Evolutionary conservation across 1,284 basidiomycete species (phyloP).

Genomic region (Taiwanofungus camphoratus): DNA sequence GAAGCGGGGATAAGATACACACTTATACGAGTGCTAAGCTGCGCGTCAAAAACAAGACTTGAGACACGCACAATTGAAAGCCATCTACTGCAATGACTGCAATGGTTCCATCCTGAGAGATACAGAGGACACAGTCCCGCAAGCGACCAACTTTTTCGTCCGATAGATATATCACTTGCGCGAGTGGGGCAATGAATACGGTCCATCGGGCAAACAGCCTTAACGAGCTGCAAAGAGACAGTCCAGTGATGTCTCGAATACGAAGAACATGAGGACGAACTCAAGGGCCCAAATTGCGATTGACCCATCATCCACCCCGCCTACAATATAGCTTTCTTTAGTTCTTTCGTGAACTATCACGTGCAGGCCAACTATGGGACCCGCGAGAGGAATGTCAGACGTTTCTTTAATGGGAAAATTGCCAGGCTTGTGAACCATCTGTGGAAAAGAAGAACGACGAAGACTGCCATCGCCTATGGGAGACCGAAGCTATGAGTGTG

Average conservation of each 20-base stretch:
- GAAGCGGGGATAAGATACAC: slow-evolving; percentile 66
- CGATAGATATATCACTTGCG: slow-evolving; percentile 50
- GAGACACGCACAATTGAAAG: slow-evolving; percentile 61
- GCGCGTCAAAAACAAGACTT: neutral
- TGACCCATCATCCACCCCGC: slow-evolving; percentile 71
- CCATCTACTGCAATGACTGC: slow-evolving; percentile 75
- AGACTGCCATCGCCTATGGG: slow-evolving; percentile 54
- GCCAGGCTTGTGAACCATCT: slow-evolving; percentile 19
- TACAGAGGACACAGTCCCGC: slow-evolving; percentile 66
- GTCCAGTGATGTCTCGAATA: neutral
- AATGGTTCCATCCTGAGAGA: slow-evolving; percentile 78
- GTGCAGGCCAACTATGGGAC: slow-evolving; percentile 46
- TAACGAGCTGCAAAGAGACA: slow-evolving; percentile 40
- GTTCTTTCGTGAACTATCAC: slow-evolving; percentile 49
- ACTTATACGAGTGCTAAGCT: slow-evolving; percentile 30
- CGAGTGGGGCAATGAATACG: slow-evolving; percentile 61
- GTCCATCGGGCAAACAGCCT: slow-evolving; percentile 63
- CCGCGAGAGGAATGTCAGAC: slow-evolving; percentile 43
- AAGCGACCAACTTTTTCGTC: slow-evolving; percentile 56
- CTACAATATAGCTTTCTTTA: slow-evolving; percentile 54
- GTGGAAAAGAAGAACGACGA: slow-evolving; percentile 35
- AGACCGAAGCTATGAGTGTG: neutral
- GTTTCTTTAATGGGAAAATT: slow-evolving; percentile 26
- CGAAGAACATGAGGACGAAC: slow-evolving; percentile 32
- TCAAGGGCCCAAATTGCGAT: slow-evolving; percentile 63